Conservation (phyloP, 441 rosid species). For the Jatropha podagrica region DNA sequence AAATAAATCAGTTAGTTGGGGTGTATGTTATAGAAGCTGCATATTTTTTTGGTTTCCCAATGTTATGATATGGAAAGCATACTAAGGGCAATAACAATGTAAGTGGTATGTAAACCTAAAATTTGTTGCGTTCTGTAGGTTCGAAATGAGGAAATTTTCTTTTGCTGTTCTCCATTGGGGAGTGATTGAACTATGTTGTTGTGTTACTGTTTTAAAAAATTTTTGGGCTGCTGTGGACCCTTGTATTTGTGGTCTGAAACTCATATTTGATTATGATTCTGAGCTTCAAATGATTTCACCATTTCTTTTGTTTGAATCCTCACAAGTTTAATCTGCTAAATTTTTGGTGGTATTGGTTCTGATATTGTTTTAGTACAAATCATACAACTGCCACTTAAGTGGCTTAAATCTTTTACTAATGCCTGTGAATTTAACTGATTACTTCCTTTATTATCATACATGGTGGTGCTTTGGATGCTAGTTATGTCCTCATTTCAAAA, state of each 20-base stretch:
- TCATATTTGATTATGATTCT: not conserved
- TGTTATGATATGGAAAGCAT: not conserved
- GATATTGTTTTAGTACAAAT: not conserved
- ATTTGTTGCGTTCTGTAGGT: constrained; percentile 9
- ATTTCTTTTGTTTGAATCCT: not conserved
- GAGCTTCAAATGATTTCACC: not conserved
- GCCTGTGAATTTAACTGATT: not conserved
- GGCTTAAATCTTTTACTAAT: not conserved
- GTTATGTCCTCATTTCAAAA: not conserved
- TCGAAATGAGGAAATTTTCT: not conserved
- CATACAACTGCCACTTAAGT: constrained; percentile 3
- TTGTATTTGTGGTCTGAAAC: not conserved
- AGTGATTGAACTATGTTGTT: not conserved
- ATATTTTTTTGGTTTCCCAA: not conserved
- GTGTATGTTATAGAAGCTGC: not conserved
- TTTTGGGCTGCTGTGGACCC: not conserved
- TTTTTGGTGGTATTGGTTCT: not conserved
- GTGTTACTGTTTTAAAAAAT: not conserved
- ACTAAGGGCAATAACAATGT: not conserved
- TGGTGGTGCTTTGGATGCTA: constrained; percentile 12
- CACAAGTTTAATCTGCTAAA: constrained; percentile 7
- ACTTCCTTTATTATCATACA: not conserved
- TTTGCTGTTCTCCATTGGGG: not conserved
- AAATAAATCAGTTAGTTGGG: not conserved
- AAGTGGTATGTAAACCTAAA: constrained; percentile 4